Conservation (phyloP, 2,329 filamentous ascomycete species). For the Coniochaeta hoffmannii region DNA sequence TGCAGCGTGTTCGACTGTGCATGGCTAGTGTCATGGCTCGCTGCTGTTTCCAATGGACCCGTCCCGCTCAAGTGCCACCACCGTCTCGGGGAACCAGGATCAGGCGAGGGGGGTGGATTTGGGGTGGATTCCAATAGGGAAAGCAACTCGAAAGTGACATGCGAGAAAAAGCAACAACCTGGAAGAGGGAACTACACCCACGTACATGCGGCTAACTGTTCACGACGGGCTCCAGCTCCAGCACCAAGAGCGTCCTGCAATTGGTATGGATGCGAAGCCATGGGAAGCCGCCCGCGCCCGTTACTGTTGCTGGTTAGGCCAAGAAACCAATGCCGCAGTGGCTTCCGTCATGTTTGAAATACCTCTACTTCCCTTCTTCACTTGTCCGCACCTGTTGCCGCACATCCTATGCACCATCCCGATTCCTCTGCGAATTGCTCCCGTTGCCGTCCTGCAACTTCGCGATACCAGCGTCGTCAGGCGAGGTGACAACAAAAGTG, state of each 20-base stretch:
- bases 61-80: not conserved
- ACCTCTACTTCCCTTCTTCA: slow-evolving; percentile 9
- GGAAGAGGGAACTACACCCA: not conserved
- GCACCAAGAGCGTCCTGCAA: not conserved
- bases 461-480: slow-evolving; percentile 14
- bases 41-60: slow-evolving; percentile 11
- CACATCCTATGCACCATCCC: slow-evolving; percentile 16
- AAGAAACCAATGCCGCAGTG: not conserved
- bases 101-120: slow-evolving; percentile 1
- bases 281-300: not conserved
- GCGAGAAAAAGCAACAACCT: slow-evolving; percentile 3
- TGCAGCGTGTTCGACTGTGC: slow-evolving; percentile 3
- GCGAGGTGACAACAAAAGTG: slow-evolving; percentile 1
- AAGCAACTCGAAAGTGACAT: not conserved
- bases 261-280: not conserved
- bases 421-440: slow-evolving; percentile 11
- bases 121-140: not conserved
- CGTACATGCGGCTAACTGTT: not conserved
- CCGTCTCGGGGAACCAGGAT: slow-evolving; percentile 1
- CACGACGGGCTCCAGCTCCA: not conserved
- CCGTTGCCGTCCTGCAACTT: slow-evolving; percentile 14
- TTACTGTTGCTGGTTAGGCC: not conserved
- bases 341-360: slow-evolving; percentile 1
- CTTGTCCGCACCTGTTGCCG: slow-evolving; percentile 9
- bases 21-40: slow-evolving; percentile 13